Conservation (phyloP, 768 basidiomycete species). For the Chalciporus piperatus region DNA sequence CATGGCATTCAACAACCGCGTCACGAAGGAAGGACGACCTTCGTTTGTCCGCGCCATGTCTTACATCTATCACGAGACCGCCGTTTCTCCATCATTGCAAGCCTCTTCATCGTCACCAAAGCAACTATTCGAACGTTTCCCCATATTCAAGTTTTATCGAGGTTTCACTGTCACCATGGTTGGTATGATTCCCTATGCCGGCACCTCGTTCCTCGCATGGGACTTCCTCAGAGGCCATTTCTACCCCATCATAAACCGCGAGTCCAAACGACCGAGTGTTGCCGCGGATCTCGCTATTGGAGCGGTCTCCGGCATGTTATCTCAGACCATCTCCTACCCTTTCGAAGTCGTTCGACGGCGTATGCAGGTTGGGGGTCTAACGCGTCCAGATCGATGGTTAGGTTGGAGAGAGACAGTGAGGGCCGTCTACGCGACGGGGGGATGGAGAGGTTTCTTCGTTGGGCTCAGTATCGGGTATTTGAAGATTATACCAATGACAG, state of each 20-base stretch:
- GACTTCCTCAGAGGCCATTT: constrained; percentile 67
- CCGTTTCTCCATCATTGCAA: constrained; percentile 25
- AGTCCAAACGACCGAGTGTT: constrained; percentile 39
- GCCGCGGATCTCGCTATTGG: constrained; percentile 77
- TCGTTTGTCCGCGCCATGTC: constrained; percentile 55
- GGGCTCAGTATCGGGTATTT: constrained; percentile 90
- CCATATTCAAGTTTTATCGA: constrained; percentile 89
- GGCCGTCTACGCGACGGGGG: constrained; percentile 61
- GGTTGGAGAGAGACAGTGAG: constrained; percentile 75
- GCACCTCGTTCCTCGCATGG: constrained; percentile 92
- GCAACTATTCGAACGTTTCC: constrained; percentile 55
- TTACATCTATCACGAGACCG: constrained; percentile 70
- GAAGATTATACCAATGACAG: constrained; percentile 95
- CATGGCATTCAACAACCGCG: constrained; percentile 65
- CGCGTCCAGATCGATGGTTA: constrained; percentile 72
- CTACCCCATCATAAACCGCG: constrained; percentile 44
- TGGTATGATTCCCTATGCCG: constrained; percentile 95
- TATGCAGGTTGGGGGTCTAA: constrained; percentile 93
- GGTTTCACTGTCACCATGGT: constrained; percentile 91
- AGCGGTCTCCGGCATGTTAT: constrained; percentile 78
- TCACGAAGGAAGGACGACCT: constrained; percentile 35
- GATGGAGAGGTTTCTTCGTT: constrained; percentile 87
- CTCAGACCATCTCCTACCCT: constrained; percentile 91
- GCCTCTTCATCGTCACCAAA: constrained; percentile 19
- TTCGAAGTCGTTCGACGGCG: constrained; percentile 89